A percentile compares a stretch with the other conserved stretches of the same genome.
These are phyloP conservation scores for Fusarium subtropicale DNA, from an alignment of 2,329 filamentous ascomycete genomes.

Conservation along the genomic window DNA sequence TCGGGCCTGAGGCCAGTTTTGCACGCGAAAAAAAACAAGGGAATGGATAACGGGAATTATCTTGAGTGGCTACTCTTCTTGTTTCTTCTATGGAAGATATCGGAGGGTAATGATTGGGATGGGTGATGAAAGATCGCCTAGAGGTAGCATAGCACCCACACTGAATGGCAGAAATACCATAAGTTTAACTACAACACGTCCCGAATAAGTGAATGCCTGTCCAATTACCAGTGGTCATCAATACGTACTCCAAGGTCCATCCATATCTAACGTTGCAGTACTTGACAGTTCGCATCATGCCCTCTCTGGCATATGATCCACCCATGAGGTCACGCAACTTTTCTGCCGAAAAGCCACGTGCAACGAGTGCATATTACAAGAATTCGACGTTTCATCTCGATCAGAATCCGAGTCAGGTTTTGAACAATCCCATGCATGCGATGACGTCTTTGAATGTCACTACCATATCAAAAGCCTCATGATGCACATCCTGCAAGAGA, in stretches of 20 bases:
- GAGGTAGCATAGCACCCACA: conserved; percentile 48
- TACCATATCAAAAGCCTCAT: not conserved
- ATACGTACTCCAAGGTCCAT: not conserved
- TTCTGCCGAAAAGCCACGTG: conserved; percentile 32
- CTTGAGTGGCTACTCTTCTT: conserved; percentile 3
- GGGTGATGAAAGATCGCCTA: conserved; percentile 20
- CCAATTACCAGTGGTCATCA: not conserved
- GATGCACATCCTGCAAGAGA: not conserved
- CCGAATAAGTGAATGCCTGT: not conserved
- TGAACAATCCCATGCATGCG: conserved; percentile 6
- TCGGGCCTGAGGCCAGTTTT: not conserved
- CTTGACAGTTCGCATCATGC: conserved; percentile 31
- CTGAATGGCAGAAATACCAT: conserved; percentile 56
- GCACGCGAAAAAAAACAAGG: not conserved
- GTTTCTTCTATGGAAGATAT: conserved; percentile 3
- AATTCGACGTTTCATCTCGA: conserved; percentile 19
- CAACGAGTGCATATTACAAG: not conserved
- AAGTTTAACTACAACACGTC: conserved; percentile 35
- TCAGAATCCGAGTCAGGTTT: conserved; percentile 1
- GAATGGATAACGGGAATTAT: not conserved
- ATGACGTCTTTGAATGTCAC: conserved; percentile 34
- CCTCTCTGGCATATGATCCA: conserved; percentile 43
- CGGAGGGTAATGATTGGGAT: conserved; percentile 8
- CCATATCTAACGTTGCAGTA: conserved; percentile 16
- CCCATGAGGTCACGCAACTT: conserved; percentile 42